Conservation (phyloP, 2,329 filamentous ascomycete species). For the Microthyrium microscopicum region DNA sequence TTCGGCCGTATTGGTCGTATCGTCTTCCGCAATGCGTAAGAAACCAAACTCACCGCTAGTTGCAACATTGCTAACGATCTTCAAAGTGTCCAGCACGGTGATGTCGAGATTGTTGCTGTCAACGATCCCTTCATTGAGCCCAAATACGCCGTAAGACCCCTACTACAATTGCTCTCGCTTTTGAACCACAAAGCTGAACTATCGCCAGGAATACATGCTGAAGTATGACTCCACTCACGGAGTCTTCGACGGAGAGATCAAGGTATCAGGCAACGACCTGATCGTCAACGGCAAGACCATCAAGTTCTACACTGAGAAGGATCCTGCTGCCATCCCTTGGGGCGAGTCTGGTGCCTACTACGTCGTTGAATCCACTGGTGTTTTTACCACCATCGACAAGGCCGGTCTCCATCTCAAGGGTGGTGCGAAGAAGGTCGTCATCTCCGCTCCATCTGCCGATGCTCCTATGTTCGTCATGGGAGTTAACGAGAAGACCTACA, state of each 20-base stretch:
- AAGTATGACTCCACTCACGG: slow-evolving; percentile 98
- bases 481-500: slow-evolving; percentile 93
- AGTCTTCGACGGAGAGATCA: slow-evolving; percentile 81
- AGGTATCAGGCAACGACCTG: slow-evolving; percentile 55
- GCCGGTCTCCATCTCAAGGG: slow-evolving; percentile 85
- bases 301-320: slow-evolving; percentile 85
- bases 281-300: slow-evolving; percentile 87
- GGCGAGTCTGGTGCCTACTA: slow-evolving; percentile 73
- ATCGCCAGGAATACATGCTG: slow-evolving; percentile 87
- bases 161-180: slow-evolving; percentile 22
- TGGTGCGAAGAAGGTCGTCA: slow-evolving; percentile 84
- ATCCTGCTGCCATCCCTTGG: slow-evolving; percentile 86
- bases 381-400: slow-evolving; percentile 98
- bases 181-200: slow-evolving; percentile 15
- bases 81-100: slow-evolving; percentile 58
- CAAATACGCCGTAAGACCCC: slow-evolving; percentile 91
- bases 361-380: slow-evolving; percentile 94
- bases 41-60: slow-evolving; percentile 14
- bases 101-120: slow-evolving; percentile 87
- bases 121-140: slow-evolving; percentile 99
- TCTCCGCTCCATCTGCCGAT: slow-evolving; percentile 83
- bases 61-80: slow-evolving; percentile 7
- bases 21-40: slow-evolving; percentile 91
- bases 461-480: slow-evolving; percentile 99
- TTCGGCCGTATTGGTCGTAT: slow-evolving; percentile 99